A percentile compares a stretch with the other conserved stretches of the same genome.
Evolutionary conservation across 441 rosid genomes (phyloP).

Genomic region (Gossypium trilobum): DNA sequence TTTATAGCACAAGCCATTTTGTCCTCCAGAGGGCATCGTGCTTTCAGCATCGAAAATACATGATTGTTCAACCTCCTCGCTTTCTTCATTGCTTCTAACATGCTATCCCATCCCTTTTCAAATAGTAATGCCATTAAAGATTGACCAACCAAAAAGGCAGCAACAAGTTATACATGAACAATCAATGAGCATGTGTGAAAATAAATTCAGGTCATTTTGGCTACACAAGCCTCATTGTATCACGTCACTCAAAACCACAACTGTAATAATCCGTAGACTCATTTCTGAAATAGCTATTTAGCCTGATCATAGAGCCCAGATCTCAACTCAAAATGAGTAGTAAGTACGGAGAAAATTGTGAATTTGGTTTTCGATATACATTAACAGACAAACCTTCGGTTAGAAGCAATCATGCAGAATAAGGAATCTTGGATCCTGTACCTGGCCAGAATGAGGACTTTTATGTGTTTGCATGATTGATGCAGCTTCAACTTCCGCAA

Average conservation of each 20-base stretch:
- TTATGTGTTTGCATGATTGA: conserved; percentile 47
- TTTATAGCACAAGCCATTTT: conserved; percentile 91
- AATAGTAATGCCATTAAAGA: conserved; percentile 2
- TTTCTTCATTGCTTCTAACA: conserved; percentile 93
- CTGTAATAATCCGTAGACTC: not conserved
- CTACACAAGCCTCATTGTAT: not conserved
- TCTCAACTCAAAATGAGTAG: not conserved
- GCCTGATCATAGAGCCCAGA: not conserved
- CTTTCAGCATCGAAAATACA: conserved; percentile 94
- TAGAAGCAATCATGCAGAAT: not conserved
- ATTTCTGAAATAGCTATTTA: not conserved
- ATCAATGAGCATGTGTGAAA: not conserved
- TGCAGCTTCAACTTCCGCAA: conserved; percentile 85
- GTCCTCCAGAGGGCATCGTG: conserved; percentile 94
- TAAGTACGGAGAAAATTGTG: not conserved
- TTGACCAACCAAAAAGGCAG: not conserved
- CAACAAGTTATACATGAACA: not conserved
- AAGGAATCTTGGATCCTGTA: conserved; percentile 20
- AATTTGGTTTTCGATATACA: not conserved
- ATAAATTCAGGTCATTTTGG: not conserved
- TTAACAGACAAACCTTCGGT: not conserved
- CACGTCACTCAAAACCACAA: not conserved
- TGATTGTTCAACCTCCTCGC: conserved; percentile 92
- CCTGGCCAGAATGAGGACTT: conserved; percentile 62
- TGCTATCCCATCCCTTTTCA: conserved; percentile 79